phyloP scores from a whole-genome alignment of 2,329 filamentous ascomycete species.

The Arthrobotrys musiformis region DNA sequence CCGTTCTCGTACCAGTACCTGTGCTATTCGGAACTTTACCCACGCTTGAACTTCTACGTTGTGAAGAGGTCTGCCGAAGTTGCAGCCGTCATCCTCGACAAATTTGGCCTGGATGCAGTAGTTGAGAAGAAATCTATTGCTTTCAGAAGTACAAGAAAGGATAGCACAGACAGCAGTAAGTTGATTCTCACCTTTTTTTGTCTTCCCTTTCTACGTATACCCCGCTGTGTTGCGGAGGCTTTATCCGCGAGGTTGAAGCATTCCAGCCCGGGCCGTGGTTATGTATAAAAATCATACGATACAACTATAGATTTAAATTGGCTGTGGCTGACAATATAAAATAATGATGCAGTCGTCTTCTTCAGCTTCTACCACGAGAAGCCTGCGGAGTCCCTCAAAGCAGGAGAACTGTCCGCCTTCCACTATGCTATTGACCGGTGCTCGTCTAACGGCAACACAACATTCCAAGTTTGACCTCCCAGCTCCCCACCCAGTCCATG shows the following conservation, averaged over 20 bases:
- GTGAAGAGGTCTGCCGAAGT: constrained; percentile 24
- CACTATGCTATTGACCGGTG: constrained; percentile 35
- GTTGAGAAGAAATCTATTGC: constrained; percentile 29
- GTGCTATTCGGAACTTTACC: constrained; percentile 44
- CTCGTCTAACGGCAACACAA: constrained; percentile 24
- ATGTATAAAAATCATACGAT: no score
- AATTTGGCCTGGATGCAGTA: constrained; percentile 21
- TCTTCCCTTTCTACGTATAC: neutral
- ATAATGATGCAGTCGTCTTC: constrained; percentile 27
- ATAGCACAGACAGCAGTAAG: constrained; percentile 16
- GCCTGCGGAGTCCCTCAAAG: constrained; percentile 34
- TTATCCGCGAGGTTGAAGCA: neutral
- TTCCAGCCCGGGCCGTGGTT: no score
- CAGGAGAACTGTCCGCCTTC: constrained; percentile 21
- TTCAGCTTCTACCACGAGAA: constrained; percentile 42
- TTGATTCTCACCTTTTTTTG: neutral
- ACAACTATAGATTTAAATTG: no score
- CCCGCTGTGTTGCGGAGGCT: neutral
- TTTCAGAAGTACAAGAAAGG: constrained; percentile 26
- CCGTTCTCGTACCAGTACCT: constrained; percentile 41
- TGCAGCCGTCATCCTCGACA: constrained; percentile 17
- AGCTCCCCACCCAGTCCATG: neutral
- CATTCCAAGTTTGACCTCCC: constrained; percentile 41
- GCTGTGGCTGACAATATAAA: neutral
- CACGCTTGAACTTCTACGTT: constrained; percentile 45